These are phyloP conservation scores for Candida silvatica DNA, from an alignment of 805 yeast genomes.

Conservation along the genomic window DNA sequence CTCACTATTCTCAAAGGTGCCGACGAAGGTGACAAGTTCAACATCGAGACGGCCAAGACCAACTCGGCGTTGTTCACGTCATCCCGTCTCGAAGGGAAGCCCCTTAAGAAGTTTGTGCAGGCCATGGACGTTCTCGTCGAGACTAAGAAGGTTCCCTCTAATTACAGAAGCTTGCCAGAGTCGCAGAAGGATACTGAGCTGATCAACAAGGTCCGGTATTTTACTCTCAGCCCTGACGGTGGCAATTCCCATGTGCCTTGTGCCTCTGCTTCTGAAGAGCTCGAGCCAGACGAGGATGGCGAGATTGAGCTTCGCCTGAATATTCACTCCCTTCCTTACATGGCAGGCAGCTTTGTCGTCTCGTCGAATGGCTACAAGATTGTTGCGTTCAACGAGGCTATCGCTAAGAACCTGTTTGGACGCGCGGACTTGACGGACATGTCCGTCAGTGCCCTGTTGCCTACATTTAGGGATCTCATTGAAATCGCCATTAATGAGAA, in stretches of 20 bases:
- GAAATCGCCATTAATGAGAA: constrained; percentile 31
- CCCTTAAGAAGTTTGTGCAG: constrained; percentile 15
- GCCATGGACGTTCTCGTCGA: constrained; percentile 12
- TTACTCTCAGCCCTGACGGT: constrained; percentile 35
- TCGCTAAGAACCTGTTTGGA: constrained; percentile 74
- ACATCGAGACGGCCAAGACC: constrained; percentile 16
- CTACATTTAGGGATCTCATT: constrained; percentile 46
- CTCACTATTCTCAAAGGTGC: constrained; percentile 35
- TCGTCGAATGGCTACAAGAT: constrained; percentile 42
- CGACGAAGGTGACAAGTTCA: constrained; percentile 10
- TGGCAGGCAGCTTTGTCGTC: constrained; percentile 77
- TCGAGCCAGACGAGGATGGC: constrained; percentile 28
- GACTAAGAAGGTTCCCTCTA: background rate
- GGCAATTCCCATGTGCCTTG: constrained; percentile 50
- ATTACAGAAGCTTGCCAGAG: constrained; percentile 7
- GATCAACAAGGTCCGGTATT: constrained; percentile 55
- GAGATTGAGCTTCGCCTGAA: constrained; percentile 41
- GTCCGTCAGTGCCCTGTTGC: constrained; percentile 50
- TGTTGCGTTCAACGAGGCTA: constrained; percentile 71
- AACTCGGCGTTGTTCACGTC: constrained; percentile 15
- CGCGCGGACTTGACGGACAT: constrained; percentile 39
- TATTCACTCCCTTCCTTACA: constrained; percentile 72
- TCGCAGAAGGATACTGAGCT: constrained; percentile 30
- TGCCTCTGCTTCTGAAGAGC: constrained; percentile 57
- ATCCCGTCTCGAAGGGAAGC: constrained; percentile 9